Conservation (phyloP, 1,139 yeast genomes). For the Kodamaea suecica region DNA sequence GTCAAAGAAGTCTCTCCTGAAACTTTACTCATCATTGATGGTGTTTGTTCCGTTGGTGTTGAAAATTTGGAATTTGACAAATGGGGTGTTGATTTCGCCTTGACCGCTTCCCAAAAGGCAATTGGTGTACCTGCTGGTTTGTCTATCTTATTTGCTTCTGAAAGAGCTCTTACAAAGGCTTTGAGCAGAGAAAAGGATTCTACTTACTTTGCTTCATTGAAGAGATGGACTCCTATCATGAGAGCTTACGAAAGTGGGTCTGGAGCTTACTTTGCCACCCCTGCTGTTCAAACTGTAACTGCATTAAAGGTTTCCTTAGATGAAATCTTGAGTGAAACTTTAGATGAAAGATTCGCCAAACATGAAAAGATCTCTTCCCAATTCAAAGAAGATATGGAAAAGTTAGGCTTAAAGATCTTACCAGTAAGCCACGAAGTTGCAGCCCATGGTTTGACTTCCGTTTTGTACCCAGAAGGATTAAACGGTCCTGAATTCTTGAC, state of each 20-base stretch:
- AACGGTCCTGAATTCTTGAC: conserved; percentile 62
- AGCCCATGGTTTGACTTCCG: conserved; percentile 87
- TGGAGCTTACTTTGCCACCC: conserved; percentile 91
- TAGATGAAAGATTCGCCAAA: conserved; percentile 60
- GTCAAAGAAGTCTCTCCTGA: conserved; percentile 71
- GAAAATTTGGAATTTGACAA: conserved; percentile 81
- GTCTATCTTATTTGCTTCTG: conserved; percentile 71
- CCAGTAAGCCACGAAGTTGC: conserved; percentile 60
- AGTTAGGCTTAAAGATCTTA: conserved; percentile 66
- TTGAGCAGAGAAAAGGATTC: conserved; percentile 53
- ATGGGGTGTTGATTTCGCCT: conserved; percentile 87
- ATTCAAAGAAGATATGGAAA: conserved; percentile 57
- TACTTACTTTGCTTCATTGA: conserved; percentile 70
- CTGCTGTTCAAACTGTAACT: conserved; percentile 82
- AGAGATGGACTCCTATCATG: conserved; percentile 90
- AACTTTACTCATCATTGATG: conserved; percentile 82
- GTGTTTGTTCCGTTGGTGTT: conserved; percentile 91
- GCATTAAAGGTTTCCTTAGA: conserved; percentile 76
- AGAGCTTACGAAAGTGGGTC: conserved; percentile 78
- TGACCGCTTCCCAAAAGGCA: conserved; percentile 95
- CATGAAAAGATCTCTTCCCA: conserved; percentile 62
- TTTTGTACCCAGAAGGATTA: conserved; percentile 76
- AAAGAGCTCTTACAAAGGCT: conserved; percentile 67
- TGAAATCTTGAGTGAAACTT: conserved; percentile 60
- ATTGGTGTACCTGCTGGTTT: conserved; percentile 94